Percentiles rank a stretch among this genome's conserved stretches.
Conservation (phyloP, 2,329 filamentous ascomycete species). For the Diaporthe citri region DNA sequence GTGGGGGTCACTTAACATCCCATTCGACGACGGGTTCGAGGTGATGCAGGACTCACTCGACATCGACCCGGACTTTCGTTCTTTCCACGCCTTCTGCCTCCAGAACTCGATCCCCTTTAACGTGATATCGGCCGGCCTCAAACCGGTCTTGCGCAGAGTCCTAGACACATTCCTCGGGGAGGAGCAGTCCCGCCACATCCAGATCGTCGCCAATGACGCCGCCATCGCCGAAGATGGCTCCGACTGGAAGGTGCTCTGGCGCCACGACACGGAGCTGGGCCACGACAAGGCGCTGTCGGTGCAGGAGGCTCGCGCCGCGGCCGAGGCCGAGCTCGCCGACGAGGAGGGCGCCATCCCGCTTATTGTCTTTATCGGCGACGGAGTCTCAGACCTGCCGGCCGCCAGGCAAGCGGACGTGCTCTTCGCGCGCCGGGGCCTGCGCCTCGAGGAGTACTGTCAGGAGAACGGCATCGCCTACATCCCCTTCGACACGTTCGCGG, state of each 20-base stretch:
- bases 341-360: constrained; percentile 73
- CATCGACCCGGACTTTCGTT: constrained; percentile 73
- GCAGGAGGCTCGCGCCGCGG: constrained; percentile 68
- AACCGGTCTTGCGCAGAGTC: constrained; percentile 72
- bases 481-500: constrained; percentile 75
- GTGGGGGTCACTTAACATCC: constrained; percentile 75
- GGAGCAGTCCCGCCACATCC: constrained; percentile 68
- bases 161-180: constrained; percentile 75
- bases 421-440: constrained; percentile 74
- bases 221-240: constrained; percentile 69
- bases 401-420: constrained; percentile 76
- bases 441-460: constrained; percentile 75
- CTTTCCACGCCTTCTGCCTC: constrained; percentile 75
- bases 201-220: constrained; percentile 78
- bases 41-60: constrained; percentile 72
- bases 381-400: constrained; percentile 75
- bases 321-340: constrained; percentile 65
- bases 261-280: constrained; percentile 73
- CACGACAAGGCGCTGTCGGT: constrained; percentile 77
- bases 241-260: constrained; percentile 75
- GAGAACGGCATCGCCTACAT: constrained; percentile 72
- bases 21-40: constrained; percentile 76
- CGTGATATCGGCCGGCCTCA: constrained; percentile 76
- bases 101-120: constrained; percentile 75
- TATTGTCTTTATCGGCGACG: constrained; percentile 78